Conservation (phyloP, 371 early-diverging fungal genomes). For the Rhizomucor miehei region DNA sequence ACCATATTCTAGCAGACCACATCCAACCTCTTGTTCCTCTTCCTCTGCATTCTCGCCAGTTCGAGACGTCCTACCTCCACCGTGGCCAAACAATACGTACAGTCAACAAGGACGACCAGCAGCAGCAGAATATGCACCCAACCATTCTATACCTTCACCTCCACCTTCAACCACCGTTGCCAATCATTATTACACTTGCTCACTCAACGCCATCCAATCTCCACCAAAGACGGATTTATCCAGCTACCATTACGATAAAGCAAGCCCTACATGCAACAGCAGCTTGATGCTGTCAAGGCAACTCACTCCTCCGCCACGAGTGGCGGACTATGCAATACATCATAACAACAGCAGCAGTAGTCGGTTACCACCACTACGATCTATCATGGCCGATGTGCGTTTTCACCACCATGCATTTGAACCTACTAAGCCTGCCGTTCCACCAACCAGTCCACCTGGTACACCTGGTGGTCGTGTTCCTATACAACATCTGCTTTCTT, state of each 20-base stretch:
- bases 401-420: background rate
- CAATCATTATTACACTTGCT: background rate
- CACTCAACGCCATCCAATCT: no score
- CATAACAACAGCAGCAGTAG: slow-evolving; percentile 2
- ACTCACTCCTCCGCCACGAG: slow-evolving; percentile 6
- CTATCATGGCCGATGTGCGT: slow-evolving; percentile 12
- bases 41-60: no score
- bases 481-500: slow-evolving; percentile 11
- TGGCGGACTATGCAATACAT: slow-evolving; percentile 5
- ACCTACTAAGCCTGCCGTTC: background rate
- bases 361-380: slow-evolving; percentile 13
- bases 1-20: background rate
- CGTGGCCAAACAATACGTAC: no score
- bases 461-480: slow-evolving; percentile 4
- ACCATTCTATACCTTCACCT: background rate
- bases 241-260: slow-evolving; percentile 8
- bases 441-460: slow-evolving; percentile 1
- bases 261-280: background rate
- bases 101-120: no score
- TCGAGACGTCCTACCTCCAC: no score
- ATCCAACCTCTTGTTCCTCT: no score
- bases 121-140: background rate
- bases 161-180: background rate
- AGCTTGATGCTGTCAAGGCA: slow-evolving; percentile 1
- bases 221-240: slow-evolving; percentile 1